Evolutionary conservation across 2,329 filamentous ascomycete species (phyloP), one percentile per base, ranked within the genome.

Genomic region (Fusarium multiceps): DNA sequence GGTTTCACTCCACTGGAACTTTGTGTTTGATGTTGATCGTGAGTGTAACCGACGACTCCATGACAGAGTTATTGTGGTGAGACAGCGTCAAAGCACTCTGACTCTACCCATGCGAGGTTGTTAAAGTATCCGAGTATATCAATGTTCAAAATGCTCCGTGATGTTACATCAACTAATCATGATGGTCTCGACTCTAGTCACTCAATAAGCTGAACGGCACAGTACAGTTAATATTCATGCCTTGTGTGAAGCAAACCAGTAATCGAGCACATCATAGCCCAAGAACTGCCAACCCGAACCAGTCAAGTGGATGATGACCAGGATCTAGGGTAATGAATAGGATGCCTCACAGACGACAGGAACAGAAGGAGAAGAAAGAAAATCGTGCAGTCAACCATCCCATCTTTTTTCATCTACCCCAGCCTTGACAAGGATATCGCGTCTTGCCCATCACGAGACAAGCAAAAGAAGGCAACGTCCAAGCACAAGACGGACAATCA

Each of bases 11-110:
- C 46, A 59, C 34, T 34, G 12, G 45, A 48, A 43, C 47, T 66
- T 42, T 53, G 49, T 54, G 67, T 62, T 55, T 62, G 63, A 62
- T 55, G 63, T 55, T 66, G 63, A 68, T 61, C 53, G 58, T 32
- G 59, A 56, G 28, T 53, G 66, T 41, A 55, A 53, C 30, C 28
- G 23, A 53, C 18, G 34, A 27, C 12, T 42, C 9, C n/a, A 28
- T 14, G 18, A 25, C n/a, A n/a, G 25, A n/a, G 12, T 20, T 27
- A 11, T 28, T 28, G 10, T 46, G 30, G 43, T 46, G 18, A 46
- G 25, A 46, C 25, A 46, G 41, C 23, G 14, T 23, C 25, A 46
- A 21, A 43, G 14, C 16, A 7, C n/a, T 28, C 14, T 28, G 28
- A 12, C 14, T 32, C 9, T 49, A 13, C 11, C 16, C 49, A 25